phyloP scores from a whole-genome alignment of 306 rosid species.

The Cyclanthera cordifolia region DNA sequence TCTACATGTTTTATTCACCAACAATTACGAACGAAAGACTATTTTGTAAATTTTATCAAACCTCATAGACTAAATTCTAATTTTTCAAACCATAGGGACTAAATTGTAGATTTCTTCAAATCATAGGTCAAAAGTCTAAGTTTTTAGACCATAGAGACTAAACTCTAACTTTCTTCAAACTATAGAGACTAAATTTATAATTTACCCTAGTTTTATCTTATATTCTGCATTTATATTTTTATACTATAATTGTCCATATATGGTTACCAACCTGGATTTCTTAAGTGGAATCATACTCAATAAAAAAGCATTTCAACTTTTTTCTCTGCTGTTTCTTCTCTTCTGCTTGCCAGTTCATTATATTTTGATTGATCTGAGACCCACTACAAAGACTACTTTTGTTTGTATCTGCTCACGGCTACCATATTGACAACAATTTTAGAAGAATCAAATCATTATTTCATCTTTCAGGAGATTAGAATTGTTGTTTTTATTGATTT shows the following conservation, averaged over 20 bases:
- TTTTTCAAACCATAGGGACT: too few species aligned
- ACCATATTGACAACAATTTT: conserved; percentile 13
- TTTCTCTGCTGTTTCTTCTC: conserved; percentile 34
- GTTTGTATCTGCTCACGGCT: conserved; percentile 35
- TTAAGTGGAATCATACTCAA: conserved; percentile 39
- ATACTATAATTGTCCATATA: conserved; percentile 15
- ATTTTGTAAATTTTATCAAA: too few species aligned
- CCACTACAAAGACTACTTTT: conserved; percentile 18
- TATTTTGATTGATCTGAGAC: conserved; percentile 24
- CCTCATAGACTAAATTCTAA: too few species aligned
- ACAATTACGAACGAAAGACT: too few species aligned
- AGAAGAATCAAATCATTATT: conserved; percentile 11
- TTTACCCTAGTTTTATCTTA: too few species aligned
- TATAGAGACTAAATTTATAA: too few species aligned
- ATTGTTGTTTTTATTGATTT: neutral
- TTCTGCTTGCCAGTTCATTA: conserved; percentile 42
- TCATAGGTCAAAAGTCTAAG: too few species aligned
- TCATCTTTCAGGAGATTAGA: conserved; percentile 5
- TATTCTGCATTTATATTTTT: neutral
- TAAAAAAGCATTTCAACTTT: conserved; percentile 44
- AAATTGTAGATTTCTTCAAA: too few species aligned
- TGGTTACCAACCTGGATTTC: conserved; percentile 33
- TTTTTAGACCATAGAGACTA: too few species aligned
- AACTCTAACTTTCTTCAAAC: too few species aligned
- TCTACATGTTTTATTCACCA: too few species aligned